Base-by-base conservation (phyloP, 73 alveolate genomes). In the Blepharisma stoltei region DNA sequence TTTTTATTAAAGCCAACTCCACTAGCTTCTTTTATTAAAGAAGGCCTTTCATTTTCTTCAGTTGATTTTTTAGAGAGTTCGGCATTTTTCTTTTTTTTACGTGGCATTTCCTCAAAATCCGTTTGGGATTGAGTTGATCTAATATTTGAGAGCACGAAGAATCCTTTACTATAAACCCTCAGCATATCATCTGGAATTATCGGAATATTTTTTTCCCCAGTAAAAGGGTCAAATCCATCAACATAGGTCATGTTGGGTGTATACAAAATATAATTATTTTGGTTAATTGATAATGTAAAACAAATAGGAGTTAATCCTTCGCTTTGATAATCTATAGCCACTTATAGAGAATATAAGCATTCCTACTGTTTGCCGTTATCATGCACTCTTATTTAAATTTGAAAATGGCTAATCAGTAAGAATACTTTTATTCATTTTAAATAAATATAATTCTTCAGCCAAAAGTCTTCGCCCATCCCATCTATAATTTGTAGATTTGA, bases 171-270 rank as follows among this genome's bases (percentile, higher is more conserved):
- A 8, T 14, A 14, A 38, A 8, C 49, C 47, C 23, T 60, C 11
- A 60, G 11, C 73, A 20, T n/a, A 25, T 25, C 45, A n/a, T 60
- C 45, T 9, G 73, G 23, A 8, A 60, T 18, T 1, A 60, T 60
- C 2, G 73, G 73, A 25, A 60, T 60, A 14, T 60, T 60, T 9
- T 8, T 60, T 2, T 14, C 49, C 5, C 73, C 73, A 60, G 49
- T 18, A 20, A 25, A 20, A 60, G 73, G 73, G 18, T 60, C 73
- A 5, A 20, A 60, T 60, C 73, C 73, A 60, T 60, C 73, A 60
- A 60, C 23, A 60, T 60, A 60, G 18, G 38, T 60, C 73, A 60
- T 60, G 4, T 60, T 14, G 48, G 73, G 73, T 60, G 73, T 60
- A 25, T 60, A 60, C 38, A 60, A 25, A 25, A 60, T n/a, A 60